phyloP scores from a whole-genome alignment of 108 stramenopile genomes.

The Fistulifera pelliculosa region DNA sequence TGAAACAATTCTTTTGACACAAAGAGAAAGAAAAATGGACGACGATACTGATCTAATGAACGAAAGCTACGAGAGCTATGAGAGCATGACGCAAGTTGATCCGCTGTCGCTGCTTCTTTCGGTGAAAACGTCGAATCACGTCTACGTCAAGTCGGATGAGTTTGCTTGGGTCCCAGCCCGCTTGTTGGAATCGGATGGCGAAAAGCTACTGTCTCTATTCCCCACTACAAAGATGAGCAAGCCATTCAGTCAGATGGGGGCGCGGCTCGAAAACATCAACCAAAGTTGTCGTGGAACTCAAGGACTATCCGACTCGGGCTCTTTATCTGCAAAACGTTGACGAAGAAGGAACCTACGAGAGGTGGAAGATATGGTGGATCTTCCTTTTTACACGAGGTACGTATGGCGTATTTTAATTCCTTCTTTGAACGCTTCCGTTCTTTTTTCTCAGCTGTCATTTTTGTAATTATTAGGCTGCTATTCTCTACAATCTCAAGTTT shows the following conservation, averaged over 20 bases:
- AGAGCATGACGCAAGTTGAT: no score
- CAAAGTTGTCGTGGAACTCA: constrained; percentile 30
- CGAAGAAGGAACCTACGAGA: constrained; percentile 26
- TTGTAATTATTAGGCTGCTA: constrained; percentile 62
- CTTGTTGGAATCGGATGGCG: constrained; percentile 19
- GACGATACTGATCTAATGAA: no score
- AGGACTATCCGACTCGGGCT: constrained; percentile 37
- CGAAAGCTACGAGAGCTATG: no score
- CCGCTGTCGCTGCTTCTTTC: neutral
- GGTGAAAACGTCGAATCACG: constrained; percentile 27
- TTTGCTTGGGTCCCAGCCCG: constrained; percentile 73
- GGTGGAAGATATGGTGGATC: constrained; percentile 78
- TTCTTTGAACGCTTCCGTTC: neutral
- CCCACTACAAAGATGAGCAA: constrained; percentile 29
- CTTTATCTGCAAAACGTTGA: constrained; percentile 76
- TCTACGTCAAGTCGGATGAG: constrained; percentile 51
- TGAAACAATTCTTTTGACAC: no score
- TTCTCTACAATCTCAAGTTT: constrained; percentile 80
- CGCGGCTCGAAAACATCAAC: constrained; percentile 40
- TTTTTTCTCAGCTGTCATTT: no score
- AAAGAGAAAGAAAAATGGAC: no score
- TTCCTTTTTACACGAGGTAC: constrained; percentile 85
- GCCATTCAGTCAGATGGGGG: constrained; percentile 36
- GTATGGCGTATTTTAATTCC: neutral
- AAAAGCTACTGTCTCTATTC: constrained; percentile 17